A percentile compares a stretch with the other conserved stretches of the same genome.
These are phyloP conservation scores for Lyophyllum shimeji DNA, from an alignment of 768 basidiomycete species.

Conservation along the genomic window DNA sequence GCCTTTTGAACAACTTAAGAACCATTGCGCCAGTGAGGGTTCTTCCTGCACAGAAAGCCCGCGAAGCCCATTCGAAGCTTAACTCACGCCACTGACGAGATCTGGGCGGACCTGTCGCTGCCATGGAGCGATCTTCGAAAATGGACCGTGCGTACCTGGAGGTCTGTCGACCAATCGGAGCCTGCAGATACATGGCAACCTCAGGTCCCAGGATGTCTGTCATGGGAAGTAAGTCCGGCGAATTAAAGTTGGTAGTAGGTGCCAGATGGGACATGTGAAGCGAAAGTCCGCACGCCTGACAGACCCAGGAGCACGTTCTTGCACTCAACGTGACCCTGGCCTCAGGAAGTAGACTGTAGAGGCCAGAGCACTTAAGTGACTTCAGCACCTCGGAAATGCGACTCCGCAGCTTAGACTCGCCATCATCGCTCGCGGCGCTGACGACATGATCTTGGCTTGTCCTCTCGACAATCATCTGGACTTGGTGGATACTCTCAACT, in stretches of 20 bases:
- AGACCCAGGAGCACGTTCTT: too few species aligned
- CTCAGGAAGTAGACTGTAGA: not conserved
- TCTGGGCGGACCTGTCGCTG: not conserved
- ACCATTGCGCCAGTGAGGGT: not conserved
- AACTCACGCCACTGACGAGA: not conserved
- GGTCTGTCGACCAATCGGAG: not conserved
- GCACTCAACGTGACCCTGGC: too few species aligned
- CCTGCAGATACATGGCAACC: not conserved
- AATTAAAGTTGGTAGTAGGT: not conserved
- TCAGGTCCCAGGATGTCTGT: not conserved
- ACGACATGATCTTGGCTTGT: too few species aligned
- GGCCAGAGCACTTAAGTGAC: too few species aligned
- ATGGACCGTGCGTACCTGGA: not conserved
- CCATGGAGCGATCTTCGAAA: not conserved
- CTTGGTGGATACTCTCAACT: too few species aligned
- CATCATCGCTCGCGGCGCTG: too few species aligned
- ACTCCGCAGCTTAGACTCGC: too few species aligned
- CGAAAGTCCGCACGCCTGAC: not conserved
- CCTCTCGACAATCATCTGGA: too few species aligned
- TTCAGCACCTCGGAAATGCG: too few species aligned
- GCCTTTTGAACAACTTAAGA: slow-evolving; percentile 2
- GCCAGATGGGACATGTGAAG: not conserved
- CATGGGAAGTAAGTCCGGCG: not conserved
- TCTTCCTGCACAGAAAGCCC: not conserved
- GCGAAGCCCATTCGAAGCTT: not conserved